Percentiles rank a stretch among this genome's conserved stretches.
phyloP scores from a whole-genome alignment of 768 basidiomycete species.

The Boletus sp. region DNA sequence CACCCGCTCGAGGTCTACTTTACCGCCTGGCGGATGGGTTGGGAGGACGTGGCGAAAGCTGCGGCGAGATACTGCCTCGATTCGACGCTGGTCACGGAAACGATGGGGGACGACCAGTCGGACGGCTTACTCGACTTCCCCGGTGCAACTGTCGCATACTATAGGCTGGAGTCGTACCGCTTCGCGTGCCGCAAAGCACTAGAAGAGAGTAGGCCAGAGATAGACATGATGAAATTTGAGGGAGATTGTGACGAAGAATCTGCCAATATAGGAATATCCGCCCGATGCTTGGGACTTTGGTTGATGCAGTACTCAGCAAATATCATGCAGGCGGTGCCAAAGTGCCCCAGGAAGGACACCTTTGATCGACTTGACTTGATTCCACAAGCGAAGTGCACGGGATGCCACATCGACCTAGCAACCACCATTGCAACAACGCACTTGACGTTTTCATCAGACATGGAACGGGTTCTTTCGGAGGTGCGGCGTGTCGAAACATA shows the following conservation, averaged over 20 bases:
- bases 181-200: background rate
- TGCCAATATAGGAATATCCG: background rate
- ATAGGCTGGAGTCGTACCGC: background rate
- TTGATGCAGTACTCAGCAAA: background rate
- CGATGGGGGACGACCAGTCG: background rate
- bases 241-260: background rate
- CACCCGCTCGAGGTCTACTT: slow-evolving; percentile 1
- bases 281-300: background rate
- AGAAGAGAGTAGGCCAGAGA: too few species aligned
- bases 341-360: background rate
- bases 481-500: background rate
- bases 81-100: too few species aligned
- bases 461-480: background rate
- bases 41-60: background rate
- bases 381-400: background rate
- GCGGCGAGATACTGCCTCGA: background rate
- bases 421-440: background rate
- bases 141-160: background rate
- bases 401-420: background rate
- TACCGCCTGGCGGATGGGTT: slow-evolving; percentile 1
- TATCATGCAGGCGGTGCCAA: background rate
- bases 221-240: too few species aligned
- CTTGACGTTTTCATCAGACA: background rate
- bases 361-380: background rate
- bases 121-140: background rate